A percentile compares a stretch with the other conserved stretches of the same genome.
phyloP scores from a whole-genome alignment of 2,329 filamentous ascomycete genomes.

The Fusarium circinatum region DNA sequence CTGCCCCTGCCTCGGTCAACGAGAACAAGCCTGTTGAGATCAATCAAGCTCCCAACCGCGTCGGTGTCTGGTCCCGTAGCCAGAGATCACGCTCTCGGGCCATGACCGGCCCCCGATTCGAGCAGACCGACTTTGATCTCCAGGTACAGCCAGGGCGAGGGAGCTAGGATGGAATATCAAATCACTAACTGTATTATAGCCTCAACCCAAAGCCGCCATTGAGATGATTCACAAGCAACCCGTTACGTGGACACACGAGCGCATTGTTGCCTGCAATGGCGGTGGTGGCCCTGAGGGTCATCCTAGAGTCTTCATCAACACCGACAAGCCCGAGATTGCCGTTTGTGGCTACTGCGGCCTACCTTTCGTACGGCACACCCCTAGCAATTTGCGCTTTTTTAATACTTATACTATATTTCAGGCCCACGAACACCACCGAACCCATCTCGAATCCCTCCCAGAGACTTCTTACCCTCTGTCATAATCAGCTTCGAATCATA shows the following conservation, averaged over 20 bases:
- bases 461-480: conserved; percentile 83
- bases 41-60: conserved; percentile 87
- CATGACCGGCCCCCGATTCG: conserved; percentile 94
- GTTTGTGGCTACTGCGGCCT: conserved; percentile 92
- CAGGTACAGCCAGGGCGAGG: conserved; percentile 71
- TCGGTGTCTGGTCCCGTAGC: conserved; percentile 82
- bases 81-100: conserved; percentile 83
- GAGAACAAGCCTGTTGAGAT: conserved; percentile 58
- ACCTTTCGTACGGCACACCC: conserved; percentile 78
- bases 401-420: conserved; percentile 51
- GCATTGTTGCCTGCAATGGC: conserved; percentile 87
- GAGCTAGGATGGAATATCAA: conserved; percentile 6
- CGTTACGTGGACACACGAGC: conserved; percentile 88
- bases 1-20: conserved; percentile 57
- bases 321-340: conserved; percentile 94
- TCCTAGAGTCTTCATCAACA: conserved; percentile 96
- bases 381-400: neutral
- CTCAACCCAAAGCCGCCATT: conserved; percentile 88
- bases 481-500: conserved; percentile 45
- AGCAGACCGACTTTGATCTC: conserved; percentile 92
- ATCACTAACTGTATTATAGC: conserved; percentile 63
- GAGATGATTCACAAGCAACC: conserved; percentile 96
- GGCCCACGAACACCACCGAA: conserved; percentile 90
- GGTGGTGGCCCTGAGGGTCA: conserved; percentile 91
- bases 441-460: conserved; percentile 84